phyloP scores from a whole-genome alignment of 179 eudicot species.

The Gypsophila paniculata region DNA sequence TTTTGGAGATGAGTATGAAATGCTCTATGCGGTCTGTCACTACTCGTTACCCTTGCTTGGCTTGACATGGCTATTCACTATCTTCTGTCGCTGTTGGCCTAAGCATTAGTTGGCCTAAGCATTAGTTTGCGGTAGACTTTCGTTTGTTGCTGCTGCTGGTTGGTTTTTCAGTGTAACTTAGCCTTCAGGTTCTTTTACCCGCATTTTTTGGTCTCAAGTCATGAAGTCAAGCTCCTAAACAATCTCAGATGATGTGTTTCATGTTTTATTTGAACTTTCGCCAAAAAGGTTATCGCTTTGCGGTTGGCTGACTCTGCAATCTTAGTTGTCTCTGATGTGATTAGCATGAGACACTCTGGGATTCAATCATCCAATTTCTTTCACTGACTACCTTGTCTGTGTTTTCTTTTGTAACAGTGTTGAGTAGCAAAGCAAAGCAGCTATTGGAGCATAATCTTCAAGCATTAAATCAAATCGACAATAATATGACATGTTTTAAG shows the following conservation, averaged over 20 bases:
- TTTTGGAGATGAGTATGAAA: too few species aligned
- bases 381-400: not conserved
- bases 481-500: constrained; percentile 48
- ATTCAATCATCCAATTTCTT: not conserved
- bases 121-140: not conserved
- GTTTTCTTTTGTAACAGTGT: constrained; percentile 37
- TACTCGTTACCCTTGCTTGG: not conserved
- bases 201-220: not conserved
- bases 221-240: not conserved
- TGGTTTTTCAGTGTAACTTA: not conserved
- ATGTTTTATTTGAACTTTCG: not conserved
- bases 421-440: constrained; percentile 48
- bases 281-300: not conserved
- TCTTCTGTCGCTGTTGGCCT: not conserved
- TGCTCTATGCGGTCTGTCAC: too few species aligned
- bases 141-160: not conserved
- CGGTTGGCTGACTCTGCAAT: not conserved
- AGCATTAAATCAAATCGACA: constrained; percentile 44
- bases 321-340: not conserved
- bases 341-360: not conserved
- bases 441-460: constrained; percentile 56
- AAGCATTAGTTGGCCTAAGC: not conserved
- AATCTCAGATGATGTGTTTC: not conserved
- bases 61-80: not conserved
- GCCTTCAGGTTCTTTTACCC: not conserved